Evolutionary conservation across 305 asterid genomes (phyloP).

Genomic region (Fraxinus latifolia): DNA sequence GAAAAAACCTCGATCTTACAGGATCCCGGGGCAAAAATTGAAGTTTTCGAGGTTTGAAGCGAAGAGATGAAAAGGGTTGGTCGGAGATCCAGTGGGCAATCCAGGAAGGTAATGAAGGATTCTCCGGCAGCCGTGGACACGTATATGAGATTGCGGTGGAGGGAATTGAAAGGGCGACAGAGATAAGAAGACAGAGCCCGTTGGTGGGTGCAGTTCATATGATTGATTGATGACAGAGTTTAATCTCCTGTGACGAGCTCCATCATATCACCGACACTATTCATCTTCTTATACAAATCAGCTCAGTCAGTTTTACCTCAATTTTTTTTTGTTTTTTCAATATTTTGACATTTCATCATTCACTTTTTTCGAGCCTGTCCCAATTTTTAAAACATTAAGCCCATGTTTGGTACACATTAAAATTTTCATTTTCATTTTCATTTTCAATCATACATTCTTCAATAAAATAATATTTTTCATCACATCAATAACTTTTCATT

Average conservation of each 20-base stretch:
- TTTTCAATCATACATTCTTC: too few relatives aligned
- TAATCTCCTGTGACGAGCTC: not conserved
- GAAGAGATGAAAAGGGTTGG: not conserved
- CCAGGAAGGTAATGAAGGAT: conserved; percentile 2
- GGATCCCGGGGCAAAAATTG: conserved; percentile 30
- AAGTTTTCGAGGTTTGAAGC: not conserved
- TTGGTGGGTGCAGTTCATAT: conserved; percentile 6
- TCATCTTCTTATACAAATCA: not conserved
- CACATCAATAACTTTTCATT: too few relatives aligned
- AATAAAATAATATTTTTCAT: too few relatives aligned
- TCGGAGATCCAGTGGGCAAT: conserved; percentile 26
- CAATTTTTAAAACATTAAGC: not conserved
- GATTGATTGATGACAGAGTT: not conserved
- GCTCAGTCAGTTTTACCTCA: not conserved
- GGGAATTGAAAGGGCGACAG: conserved; percentile 11
- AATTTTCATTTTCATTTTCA: too few relatives aligned
- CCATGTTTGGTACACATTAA: too few relatives aligned
- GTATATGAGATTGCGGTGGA: not conserved
- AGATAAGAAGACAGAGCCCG: conserved; percentile 24
- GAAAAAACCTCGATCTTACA: conserved; percentile 35
- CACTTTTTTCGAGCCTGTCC: not conserved
- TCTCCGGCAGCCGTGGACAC: conserved; percentile 32
- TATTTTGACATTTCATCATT: not conserved
- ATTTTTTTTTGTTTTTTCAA: not conserved
- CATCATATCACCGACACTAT: not conserved